Evolutionary conservation across 768 basidiomycete genomes (phyloP).

Genomic region (Epithele typhae): DNA sequence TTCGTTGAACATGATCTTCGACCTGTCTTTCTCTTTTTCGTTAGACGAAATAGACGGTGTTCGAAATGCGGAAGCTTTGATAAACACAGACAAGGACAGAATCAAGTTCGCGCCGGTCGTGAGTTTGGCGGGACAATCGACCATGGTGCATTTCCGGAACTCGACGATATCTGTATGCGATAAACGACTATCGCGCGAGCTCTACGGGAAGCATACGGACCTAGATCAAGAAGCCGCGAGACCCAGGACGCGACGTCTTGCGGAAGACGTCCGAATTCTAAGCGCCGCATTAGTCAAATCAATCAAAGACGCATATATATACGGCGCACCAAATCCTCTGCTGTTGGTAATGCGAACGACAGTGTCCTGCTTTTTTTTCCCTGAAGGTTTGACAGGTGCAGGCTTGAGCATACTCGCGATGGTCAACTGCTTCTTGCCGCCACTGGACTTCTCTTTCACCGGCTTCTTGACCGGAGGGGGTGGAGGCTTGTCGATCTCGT

Average conservation of each 20-base stretch:
- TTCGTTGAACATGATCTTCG: constrained; percentile 58
- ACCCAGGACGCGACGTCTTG: constrained; percentile 71
- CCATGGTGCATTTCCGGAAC: constrained; percentile 64
- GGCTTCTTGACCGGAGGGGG: constrained; percentile 8
- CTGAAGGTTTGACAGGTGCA: constrained; percentile 37
- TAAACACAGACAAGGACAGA: constrained; percentile 68
- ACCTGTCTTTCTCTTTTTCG: constrained; percentile 28
- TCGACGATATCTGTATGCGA: constrained; percentile 52
- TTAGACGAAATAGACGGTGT: too few species aligned
- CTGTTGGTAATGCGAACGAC: constrained; percentile 65
- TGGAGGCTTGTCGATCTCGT: constrained; percentile 35
- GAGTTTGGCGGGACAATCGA: constrained; percentile 71
- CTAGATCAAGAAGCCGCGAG: constrained; percentile 66
- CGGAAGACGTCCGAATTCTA: constrained; percentile 76
- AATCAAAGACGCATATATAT: too few species aligned
- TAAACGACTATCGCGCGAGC: neutral
- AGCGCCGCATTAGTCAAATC: neutral
- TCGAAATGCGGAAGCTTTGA: constrained; percentile 72
- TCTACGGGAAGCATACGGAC: constrained; percentile 31
- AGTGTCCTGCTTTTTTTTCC: constrained; percentile 57
- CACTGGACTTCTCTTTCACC: constrained; percentile 26
- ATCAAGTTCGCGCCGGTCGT: constrained; percentile 75
- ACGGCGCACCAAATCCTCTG: constrained; percentile 57
- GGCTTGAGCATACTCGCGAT: constrained; percentile 64
- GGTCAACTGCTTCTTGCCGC: constrained; percentile 59